Conservation (phyloP, 345 rosid genomes). For the Tarenaya hassleriana region DNA sequence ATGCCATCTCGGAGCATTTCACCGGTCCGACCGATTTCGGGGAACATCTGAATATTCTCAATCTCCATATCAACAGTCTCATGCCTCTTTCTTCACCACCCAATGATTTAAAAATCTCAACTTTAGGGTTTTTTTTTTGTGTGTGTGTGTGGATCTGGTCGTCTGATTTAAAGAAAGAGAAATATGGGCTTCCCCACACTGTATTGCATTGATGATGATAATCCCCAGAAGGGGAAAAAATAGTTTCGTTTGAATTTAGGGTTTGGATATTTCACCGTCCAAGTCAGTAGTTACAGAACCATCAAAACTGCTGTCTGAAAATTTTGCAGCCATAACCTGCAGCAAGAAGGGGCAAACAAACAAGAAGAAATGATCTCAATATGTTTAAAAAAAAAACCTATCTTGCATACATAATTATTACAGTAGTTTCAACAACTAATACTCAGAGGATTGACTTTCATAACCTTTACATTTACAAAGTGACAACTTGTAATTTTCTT, state of each 20-base stretch:
- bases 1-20: slow-evolving; percentile 45
- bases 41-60: slow-evolving; percentile 64
- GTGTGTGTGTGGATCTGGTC: background rate
- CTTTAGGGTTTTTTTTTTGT: slow-evolving; percentile 11
- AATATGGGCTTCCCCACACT: slow-evolving; percentile 11
- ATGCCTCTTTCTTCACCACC: slow-evolving; percentile 42
- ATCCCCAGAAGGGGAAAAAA: slow-evolving; percentile 20
- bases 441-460: too few species aligned
- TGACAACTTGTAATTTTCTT: too few species aligned
- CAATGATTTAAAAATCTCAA: slow-evolving; percentile 20
- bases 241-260: slow-evolving; percentile 34
- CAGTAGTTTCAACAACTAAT: background rate
- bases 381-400: background rate
- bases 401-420: too few species aligned
- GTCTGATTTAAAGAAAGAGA: slow-evolving; percentile 18
- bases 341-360: slow-evolving; percentile 29
- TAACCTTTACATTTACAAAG: too few species aligned
- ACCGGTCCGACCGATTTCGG: slow-evolving; percentile 42
- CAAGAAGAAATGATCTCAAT: slow-evolving; percentile 26
- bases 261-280: slow-evolving; percentile 66
- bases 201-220: slow-evolving; percentile 33
- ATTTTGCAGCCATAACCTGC: slow-evolving; percentile 43
- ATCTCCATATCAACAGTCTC: slow-evolving; percentile 61
- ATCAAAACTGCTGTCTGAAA: slow-evolving; percentile 61
- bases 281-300: slow-evolving; percentile 68